Evolutionary conservation across 1,284 basidiomycete species (phyloP).

Genomic region (Dichomitus squalens): DNA sequence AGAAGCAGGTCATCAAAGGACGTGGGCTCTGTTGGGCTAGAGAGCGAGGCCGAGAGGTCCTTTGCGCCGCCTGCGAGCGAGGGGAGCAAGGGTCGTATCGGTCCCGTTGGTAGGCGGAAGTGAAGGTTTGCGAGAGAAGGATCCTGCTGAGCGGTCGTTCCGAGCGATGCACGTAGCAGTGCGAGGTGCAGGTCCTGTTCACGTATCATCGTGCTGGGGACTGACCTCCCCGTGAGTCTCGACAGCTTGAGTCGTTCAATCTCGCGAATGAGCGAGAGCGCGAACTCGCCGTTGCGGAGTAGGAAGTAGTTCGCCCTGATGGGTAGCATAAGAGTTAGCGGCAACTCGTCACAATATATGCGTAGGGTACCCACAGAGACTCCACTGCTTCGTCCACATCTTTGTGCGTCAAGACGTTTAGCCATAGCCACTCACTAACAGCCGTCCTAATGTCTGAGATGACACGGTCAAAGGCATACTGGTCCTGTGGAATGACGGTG

Average conservation of each 20-base stretch:
- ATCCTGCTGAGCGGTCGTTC: conserved; percentile 84
- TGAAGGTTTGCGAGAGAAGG: conserved; percentile 68
- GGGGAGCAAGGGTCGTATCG: conserved; percentile 76
- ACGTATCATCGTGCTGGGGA: conserved; percentile 73
- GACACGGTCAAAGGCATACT: conserved; percentile 73
- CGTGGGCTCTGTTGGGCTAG: conserved; percentile 40
- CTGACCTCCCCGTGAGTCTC: conserved; percentile 67
- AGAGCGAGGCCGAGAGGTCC: conserved; percentile 37
- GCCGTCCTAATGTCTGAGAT: conserved; percentile 72
- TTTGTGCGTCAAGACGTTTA: conserved; percentile 81
- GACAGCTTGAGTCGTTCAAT: conserved; percentile 79
- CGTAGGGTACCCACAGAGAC: conserved; percentile 54
- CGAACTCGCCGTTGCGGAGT: conserved; percentile 85
- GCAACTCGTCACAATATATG: neutral
- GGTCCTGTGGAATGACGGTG: conserved; percentile 69
- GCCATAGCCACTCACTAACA: conserved; percentile 90
- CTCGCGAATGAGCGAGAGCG: conserved; percentile 78
- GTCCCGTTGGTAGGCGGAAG: conserved; percentile 77
- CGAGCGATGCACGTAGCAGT: conserved; percentile 79
- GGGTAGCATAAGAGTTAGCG: conserved; percentile 2
- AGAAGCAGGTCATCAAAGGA: conserved; percentile 76
- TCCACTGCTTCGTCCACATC: conserved; percentile 81
- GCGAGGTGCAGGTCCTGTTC: conserved; percentile 87
- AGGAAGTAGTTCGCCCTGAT: conserved; percentile 82
- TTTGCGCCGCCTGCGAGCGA: conserved; percentile 49